Evolutionary conservation across 768 basidiomycete species (phyloP), one percentile per base, ranked within the genome.

Genomic region (Podaxis rugospora): DNA sequence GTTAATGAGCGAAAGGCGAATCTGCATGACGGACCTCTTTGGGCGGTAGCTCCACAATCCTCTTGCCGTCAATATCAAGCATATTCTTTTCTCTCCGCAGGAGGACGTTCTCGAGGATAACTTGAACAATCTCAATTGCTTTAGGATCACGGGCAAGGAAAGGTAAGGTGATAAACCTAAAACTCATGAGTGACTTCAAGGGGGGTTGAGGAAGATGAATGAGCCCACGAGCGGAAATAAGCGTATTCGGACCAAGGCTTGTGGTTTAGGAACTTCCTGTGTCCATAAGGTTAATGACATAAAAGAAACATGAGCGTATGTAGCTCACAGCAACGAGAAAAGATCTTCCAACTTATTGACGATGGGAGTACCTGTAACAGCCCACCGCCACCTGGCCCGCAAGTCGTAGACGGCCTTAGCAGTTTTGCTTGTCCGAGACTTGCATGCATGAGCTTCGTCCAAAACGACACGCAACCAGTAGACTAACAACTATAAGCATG

Each of bases 361-460:
- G 62, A 98, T 98, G 0, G 96, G 96, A 4, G 96, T 98, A 11
- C 93, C 93, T 11, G 93, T 96, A 28, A 96, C 85, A 2, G 93
- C 93, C 96, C 96, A 98, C 64, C 90, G 81, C 50, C 92, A 77
- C 62, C 87, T 80, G 4, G 90, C 90, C 21, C 80, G 82, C 9
- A 98, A 78, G 4, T 91, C 91, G 70, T 90, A 98, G 49, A 92
- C 92, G 5, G 96, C 90, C 66, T 88, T 90, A 0, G 93, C 93
- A 13, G 91, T 92, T 71, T 91, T 90, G 67, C 92, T 95, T 5
- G 83, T 81, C 23, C 95, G 83, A 11, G 91, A 93, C 74, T 97
- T 98, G 78, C 93, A 95, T 63, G 91, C 86, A 72, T 98, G 96
- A 2, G 96, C 96, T 73, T 98, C 96, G 68, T 98, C 96, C 6